phyloP scores from a whole-genome alignment of 805 yeast species.

The Sugiyamaella valdiviana region DNA sequence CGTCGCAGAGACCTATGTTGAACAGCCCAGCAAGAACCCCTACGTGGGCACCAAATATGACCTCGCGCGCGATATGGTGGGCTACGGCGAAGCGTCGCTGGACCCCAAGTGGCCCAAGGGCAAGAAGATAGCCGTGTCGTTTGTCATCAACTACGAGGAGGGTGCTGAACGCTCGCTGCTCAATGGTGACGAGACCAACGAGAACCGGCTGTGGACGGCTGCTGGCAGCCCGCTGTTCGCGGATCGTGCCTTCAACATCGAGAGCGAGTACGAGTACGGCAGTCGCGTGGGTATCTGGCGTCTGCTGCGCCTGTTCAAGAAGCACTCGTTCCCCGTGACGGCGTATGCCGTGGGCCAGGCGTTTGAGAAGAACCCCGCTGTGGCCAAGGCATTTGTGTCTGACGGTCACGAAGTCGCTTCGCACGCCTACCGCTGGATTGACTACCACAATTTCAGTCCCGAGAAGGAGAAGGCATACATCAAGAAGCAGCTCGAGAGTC shows the following conservation, averaged over 20 bases:
- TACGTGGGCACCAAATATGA: conserved; percentile 16
- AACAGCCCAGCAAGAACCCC: not conserved
- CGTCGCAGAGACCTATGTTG: conserved; percentile 2
- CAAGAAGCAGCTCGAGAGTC: conserved; percentile 27
- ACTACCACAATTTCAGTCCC: conserved; percentile 27
- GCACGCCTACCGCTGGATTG: conserved; percentile 36
- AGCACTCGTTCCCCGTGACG: conserved; percentile 32
- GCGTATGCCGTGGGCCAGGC: conserved; percentile 38
- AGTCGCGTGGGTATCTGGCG: conserved; percentile 34
- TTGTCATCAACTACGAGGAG: conserved; percentile 34
- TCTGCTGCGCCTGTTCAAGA: conserved; percentile 31
- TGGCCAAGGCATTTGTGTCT: conserved; percentile 33
- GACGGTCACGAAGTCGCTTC: conserved; percentile 38
- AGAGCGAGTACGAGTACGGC: conserved; percentile 34
- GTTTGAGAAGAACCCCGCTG: conserved; percentile 31
- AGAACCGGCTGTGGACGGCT: conserved; percentile 12
- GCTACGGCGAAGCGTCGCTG: conserved; percentile 30
- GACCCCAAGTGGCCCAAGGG: conserved; percentile 33
- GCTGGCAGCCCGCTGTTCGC: conserved; percentile 3
- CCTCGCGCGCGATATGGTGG: conserved; percentile 27
- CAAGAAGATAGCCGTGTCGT: conserved; percentile 31
- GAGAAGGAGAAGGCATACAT: conserved; percentile 33
- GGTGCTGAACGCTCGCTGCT: conserved; percentile 31
- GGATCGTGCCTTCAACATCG: conserved; percentile 23
- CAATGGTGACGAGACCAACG: conserved; percentile 27